phyloP scores from a whole-genome alignment of 108 stramenopile genomes.

The Pseudonitzschia multiseries region DNA sequence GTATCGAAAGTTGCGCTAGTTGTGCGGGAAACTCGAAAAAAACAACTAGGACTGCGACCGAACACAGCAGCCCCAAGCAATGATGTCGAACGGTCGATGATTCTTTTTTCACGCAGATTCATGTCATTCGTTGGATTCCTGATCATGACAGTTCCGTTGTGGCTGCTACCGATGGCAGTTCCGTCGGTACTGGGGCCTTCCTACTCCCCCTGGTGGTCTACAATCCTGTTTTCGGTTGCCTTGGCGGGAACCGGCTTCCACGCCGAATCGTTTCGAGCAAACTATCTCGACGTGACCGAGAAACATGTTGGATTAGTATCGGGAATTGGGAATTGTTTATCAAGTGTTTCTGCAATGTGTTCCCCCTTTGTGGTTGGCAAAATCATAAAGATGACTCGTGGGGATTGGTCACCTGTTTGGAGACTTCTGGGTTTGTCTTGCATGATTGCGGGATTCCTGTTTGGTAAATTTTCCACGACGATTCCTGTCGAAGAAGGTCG shows the following conservation, averaged over 20 bases:
- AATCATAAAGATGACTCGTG: not conserved
- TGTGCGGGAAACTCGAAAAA: not conserved
- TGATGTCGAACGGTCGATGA: not conserved
- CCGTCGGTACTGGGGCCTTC: not conserved
- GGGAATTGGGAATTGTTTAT: constrained; percentile 5
- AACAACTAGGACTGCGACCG: not conserved
- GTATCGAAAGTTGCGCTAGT: not conserved
- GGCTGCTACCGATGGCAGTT: not conserved
- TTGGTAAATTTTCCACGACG: constrained; percentile 8
- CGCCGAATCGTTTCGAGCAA: constrained; percentile 6
- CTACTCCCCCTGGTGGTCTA: constrained; percentile 8
- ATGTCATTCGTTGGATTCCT: constrained; percentile 4
- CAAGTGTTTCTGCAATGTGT: not conserved
- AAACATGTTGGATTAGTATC: constrained; percentile 2
- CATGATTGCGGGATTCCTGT: not conserved
- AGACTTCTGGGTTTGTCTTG: not conserved
- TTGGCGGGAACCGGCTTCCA: constrained; percentile 9
- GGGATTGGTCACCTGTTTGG: constrained; percentile 11
- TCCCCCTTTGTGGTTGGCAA: not conserved
- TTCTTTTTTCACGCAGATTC: constrained; percentile 4
- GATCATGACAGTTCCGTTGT: not conserved
- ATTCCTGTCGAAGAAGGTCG: not conserved
- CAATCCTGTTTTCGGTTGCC: not conserved
- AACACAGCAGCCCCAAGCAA: not conserved
- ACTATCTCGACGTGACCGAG: constrained; percentile 3